phyloP scores from a whole-genome alignment of 1,284 basidiomycete genomes.

The Phlebopus sp. region DNA sequence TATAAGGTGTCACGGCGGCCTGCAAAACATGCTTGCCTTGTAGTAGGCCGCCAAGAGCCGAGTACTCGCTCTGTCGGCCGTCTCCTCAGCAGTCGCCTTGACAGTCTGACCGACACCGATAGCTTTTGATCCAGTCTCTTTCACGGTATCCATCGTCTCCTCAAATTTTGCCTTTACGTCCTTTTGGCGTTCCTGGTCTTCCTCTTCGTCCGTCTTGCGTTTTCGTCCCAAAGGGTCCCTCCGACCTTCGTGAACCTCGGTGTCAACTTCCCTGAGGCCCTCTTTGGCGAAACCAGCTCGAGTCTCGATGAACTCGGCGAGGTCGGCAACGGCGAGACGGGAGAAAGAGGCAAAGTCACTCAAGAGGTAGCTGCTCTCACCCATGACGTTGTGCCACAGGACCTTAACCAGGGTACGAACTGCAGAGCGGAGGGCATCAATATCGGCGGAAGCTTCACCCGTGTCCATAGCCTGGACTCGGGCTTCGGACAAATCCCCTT shows the following conservation, averaged over 20 bases:
- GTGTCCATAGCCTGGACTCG: conserved; percentile 35
- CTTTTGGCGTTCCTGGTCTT: conserved; percentile 33
- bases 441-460: conserved; percentile 47
- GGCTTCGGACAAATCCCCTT: conserved; percentile 45
- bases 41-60: conserved; percentile 50
- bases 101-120: conserved; percentile 53
- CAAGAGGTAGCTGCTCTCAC: conserved; percentile 52
- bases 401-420: conserved; percentile 49
- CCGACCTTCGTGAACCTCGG: conserved; percentile 56
- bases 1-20: background rate
- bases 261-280: conserved; percentile 49
- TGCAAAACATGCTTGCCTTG: conserved; percentile 38
- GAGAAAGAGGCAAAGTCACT: conserved; percentile 61
- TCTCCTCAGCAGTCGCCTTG: conserved; percentile 40
- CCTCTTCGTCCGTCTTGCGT: conserved; percentile 44
- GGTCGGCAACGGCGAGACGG: conserved; percentile 60
- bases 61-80: conserved; percentile 38
- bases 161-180: conserved; percentile 52
- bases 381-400: conserved; percentile 49
- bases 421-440: conserved; percentile 44
- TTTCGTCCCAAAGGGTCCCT: conserved; percentile 54
- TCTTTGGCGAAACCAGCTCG: conserved; percentile 50
- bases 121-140: conserved; percentile 49
- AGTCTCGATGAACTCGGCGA: conserved; percentile 52
- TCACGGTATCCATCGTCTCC: conserved; percentile 61